Conservation (phyloP, 805 yeast genomes). For the Candida fluviatilis region DNA sequence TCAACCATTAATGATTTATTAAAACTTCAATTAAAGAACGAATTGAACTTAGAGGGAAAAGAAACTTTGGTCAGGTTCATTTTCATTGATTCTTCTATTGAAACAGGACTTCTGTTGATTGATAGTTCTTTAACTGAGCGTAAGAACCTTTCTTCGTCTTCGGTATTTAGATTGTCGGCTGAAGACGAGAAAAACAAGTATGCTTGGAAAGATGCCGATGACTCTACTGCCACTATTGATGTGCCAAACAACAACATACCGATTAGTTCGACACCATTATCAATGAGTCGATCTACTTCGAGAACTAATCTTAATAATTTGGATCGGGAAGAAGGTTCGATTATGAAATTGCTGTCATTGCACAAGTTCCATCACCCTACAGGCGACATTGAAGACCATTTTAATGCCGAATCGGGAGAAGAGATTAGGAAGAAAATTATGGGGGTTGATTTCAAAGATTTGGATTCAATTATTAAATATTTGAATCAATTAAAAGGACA, state of each 20-base stretch:
- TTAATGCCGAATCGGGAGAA: constrained; percentile 29
- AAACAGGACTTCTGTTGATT: constrained; percentile 46
- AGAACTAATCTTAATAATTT: constrained; percentile 29
- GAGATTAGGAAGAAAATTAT: constrained; percentile 32
- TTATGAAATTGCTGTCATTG: constrained; percentile 31
- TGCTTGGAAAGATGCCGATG: constrained; percentile 4
- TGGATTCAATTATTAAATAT: constrained; percentile 30
- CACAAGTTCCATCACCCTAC: constrained; percentile 15
- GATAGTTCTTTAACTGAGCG: constrained; percentile 28
- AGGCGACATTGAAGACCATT: constrained; percentile 3
- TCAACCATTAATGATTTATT: constrained; percentile 47
- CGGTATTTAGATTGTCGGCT: constrained; percentile 10
- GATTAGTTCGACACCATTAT: constrained; percentile 10
- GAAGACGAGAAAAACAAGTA: constrained; percentile 22
- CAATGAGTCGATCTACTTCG: constrained; percentile 22
- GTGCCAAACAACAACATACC: constrained; percentile 2
- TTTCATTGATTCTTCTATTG: constrained; percentile 65
- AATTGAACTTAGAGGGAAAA: constrained; percentile 64
- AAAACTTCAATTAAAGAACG: constrained; percentile 50
- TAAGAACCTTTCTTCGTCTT: constrained; percentile 6
- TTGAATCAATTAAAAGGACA: constrained; percentile 26
- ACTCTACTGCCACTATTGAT: constrained; percentile 2
- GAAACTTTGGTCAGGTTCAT: constrained; percentile 68
- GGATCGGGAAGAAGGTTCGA: constrained; percentile 40
- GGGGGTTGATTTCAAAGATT: constrained; percentile 27